phyloP scores from a whole-genome alignment of 148 eudicot genomes.

The Camellia granthamiana region DNA sequence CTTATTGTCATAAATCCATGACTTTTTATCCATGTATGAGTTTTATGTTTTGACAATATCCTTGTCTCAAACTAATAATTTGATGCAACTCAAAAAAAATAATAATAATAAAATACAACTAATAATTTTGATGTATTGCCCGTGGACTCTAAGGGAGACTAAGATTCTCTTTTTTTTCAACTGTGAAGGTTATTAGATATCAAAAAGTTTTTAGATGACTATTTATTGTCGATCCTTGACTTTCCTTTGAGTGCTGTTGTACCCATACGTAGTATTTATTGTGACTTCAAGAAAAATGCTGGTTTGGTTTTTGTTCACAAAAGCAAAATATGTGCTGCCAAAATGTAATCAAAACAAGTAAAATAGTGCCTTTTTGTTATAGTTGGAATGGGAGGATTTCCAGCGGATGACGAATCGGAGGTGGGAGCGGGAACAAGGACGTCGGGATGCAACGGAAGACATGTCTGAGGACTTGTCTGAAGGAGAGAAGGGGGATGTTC shows the following conservation, averaged over 20 bases:
- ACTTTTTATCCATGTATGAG: neutral
- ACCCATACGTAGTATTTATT: too few relatives aligned
- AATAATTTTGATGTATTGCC: neutral
- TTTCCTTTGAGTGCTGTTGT: too few relatives aligned
- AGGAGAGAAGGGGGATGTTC: constrained; percentile 59
- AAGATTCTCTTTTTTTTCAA: neutral
- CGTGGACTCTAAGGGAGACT: neutral
- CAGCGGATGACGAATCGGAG: constrained; percentile 50
- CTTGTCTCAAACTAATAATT: neutral
- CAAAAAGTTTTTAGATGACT: too few relatives aligned
- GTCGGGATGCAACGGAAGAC: constrained; percentile 59
- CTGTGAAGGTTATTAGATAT: neutral
- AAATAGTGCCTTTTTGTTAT: neutral
- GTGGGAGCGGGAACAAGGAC: constrained; percentile 62
- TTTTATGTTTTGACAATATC: neutral
- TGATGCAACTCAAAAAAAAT: neutral
- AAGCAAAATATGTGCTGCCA: too few relatives aligned
- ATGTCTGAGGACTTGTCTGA: constrained; percentile 68
- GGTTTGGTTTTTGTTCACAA: too few relatives aligned
- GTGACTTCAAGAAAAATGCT: too few relatives aligned
- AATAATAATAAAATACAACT: too few relatives aligned
- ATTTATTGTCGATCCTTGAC: too few relatives aligned
- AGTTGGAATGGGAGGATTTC: constrained; percentile 74
- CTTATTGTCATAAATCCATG: neutral
- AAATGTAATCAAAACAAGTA: too few relatives aligned